Percentiles rank a stretch among this genome's conserved stretches.
Conservation (phyloP, 2,329 filamentous ascomycete genomes). For the Stemphylium lycopersici region DNA sequence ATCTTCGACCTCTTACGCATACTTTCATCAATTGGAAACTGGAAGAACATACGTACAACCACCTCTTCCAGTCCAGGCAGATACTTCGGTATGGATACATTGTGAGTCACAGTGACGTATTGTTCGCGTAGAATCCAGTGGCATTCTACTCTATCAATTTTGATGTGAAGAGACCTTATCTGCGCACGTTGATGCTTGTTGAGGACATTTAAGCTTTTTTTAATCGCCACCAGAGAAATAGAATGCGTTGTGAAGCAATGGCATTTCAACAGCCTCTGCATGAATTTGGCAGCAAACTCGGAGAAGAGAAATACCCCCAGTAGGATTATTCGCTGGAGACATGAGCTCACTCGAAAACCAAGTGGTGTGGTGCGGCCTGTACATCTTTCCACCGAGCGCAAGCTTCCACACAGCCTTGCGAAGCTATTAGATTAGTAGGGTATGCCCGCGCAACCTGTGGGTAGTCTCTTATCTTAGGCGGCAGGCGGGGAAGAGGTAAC, state of each 20-base stretch:
- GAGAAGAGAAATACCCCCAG: conserved; percentile 2
- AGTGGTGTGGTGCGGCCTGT: neutral
- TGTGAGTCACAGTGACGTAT: neutral
- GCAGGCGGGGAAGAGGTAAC: conserved; percentile 21
- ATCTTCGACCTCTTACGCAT: neutral
- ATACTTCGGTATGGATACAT: neutral
- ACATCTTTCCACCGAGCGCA: conserved; percentile 14
- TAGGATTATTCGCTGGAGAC: neutral
- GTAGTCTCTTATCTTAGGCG: conserved; percentile 6
- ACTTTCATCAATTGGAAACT: neutral
- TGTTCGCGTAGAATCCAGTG: neutral
- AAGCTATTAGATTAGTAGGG: conserved; percentile 2
- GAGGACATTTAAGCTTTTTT: neutral
- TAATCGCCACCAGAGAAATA: neutral
- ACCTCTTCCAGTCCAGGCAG: neutral
- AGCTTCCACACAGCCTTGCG: conserved; percentile 21
- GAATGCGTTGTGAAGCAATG: conserved; percentile 1
- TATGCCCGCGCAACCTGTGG: neutral
- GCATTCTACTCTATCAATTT: neutral
- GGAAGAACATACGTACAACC: neutral
- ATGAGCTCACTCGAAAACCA: neutral
- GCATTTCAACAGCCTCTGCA: conserved; percentile 7
- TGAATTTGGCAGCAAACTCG: conserved; percentile 21
- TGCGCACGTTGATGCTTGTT: neutral
- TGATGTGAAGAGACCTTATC: neutral